Base-by-base conservation (phyloP, 805 yeast genomes). In the Clavispora carvajalis region DNA sequence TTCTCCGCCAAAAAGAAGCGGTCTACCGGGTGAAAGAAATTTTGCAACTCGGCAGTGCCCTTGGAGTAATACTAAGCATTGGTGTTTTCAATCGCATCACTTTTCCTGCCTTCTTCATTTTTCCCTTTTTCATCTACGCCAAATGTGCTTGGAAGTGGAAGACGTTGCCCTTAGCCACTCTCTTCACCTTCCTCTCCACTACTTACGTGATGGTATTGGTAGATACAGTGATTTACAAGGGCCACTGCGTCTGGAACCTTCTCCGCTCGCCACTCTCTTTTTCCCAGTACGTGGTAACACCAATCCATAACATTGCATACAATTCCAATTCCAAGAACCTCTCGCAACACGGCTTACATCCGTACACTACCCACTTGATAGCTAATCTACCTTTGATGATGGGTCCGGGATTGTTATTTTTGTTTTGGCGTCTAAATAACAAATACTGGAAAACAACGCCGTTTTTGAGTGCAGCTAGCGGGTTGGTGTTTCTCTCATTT, bases 61-160 rank as follows among this genome's bases (percentile, higher is more conserved):
- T 48, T 13, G 54, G 54, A 3, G 22, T 23, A 5, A 33, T 83
- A 0, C 52, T 79, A 1, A 66, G 82, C 0, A 34, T 89, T 18
- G 99, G 98, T 0, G 47, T 77, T 0, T 91, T 90, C 67, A 93
- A 90, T 59, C 69, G 99, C 50, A 74, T 88, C 21, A 88, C 97
- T 0, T 91, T 91, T 54, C 71, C 79, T 0, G 85, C 82, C 0
- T 93, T 87, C 67, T 53, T 95, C 30, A 34, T 82, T 0, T 39
- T 86, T 3, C 98, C 98, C 1, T 53, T 71, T 0, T 31, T 73
- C 26, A 69, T 61, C 33, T 54, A 83, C 5, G 30, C 76, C 12
- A 65, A 63, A 42, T 77, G 67, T 48, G 65, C 74, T 41, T 38
- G 62, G 35, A 50, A 38, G 18, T 63, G 73, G 52, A 62, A 62